Evolutionary conservation across 768 basidiomycete species (phyloP).

Genomic region (Mycena vulgaris): DNA sequence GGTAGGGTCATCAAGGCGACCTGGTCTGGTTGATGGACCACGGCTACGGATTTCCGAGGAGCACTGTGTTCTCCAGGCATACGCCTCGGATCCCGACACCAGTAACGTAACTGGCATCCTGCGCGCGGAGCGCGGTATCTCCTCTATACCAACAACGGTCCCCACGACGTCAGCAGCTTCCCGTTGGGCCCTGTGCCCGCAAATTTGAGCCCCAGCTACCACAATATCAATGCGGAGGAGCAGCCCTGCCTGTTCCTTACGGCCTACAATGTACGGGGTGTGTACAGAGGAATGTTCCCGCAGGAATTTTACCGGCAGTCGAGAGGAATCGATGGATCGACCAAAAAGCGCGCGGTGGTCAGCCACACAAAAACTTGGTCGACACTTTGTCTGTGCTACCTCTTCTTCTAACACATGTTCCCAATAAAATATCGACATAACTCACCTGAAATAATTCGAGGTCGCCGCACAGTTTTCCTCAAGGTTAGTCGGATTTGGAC

Average conservation of each 20-base stretch:
- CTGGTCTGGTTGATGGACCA: conserved; percentile 12
- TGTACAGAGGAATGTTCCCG: not conserved
- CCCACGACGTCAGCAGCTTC: conserved; percentile 65
- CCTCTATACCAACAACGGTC: conserved; percentile 72
- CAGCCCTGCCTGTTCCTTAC: not conserved
- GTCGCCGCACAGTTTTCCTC: not conserved
- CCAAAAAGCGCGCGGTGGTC: not conserved
- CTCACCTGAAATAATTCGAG: not conserved
- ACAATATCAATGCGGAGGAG: not conserved
- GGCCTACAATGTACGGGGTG: not conserved
- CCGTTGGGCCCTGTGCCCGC: conserved; percentile 71
- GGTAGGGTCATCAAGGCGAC: not conserved
- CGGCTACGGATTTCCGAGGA: conserved; percentile 21
- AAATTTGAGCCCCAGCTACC: conserved; percentile 73
- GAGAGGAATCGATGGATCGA: not conserved
- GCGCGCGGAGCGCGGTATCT: conserved; percentile 69
- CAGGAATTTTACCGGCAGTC: not conserved
- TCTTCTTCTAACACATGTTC: no score
- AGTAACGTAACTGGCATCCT: no score
- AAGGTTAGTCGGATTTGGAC: no score
- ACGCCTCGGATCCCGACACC: no score
- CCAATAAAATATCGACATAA: not conserved
- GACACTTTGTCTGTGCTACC: not conserved
- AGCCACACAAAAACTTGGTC: not conserved
- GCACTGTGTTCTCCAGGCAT: not conserved